These are phyloP conservation scores for Haplographium delicatum DNA, from an alignment of 495 filamentous ascomycete genomes.

Conservation along the genomic window DNA sequence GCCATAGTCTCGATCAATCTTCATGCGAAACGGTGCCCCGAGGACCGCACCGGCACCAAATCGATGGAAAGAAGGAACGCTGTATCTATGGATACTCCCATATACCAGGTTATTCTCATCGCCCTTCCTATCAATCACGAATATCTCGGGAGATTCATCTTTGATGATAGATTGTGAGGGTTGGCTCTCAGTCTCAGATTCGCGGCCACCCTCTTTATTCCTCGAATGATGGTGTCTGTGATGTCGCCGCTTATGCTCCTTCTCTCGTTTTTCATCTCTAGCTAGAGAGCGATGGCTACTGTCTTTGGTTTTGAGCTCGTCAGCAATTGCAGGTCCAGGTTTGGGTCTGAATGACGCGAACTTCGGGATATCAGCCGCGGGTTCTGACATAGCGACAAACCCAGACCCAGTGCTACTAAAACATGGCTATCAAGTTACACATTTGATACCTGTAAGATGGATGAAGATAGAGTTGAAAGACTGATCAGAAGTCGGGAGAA, in stretches of 20 bases:
- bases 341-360: constrained; percentile 66
- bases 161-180: neutral
- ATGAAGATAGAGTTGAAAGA: no score
- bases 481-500: no score
- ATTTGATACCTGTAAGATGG: no score
- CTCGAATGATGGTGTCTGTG: constrained; percentile 8
- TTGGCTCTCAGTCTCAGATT: neutral
- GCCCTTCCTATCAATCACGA: constrained; percentile 52
- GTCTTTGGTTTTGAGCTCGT: constrained; percentile 1
- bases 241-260: constrained; percentile 1
- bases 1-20: constrained; percentile 48
- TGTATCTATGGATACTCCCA: constrained; percentile 56
- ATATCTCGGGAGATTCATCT: constrained; percentile 21
- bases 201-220: constrained; percentile 20
- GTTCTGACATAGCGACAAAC: constrained; percentile 12
- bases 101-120: constrained; percentile 57
- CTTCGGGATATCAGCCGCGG: constrained; percentile 46
- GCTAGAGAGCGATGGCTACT: neutral
- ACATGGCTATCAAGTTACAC: neutral
- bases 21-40: constrained; percentile 40
- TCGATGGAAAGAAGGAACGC: constrained; percentile 53
- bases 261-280: constrained; percentile 10
- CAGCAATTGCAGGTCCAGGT: constrained; percentile 23
- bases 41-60: constrained; percentile 54
- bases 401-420: constrained; percentile 5